Evolutionary conservation across 176 grass and related monocot genomes (phyloP).

Genomic region (Elaeis guineensis): DNA sequence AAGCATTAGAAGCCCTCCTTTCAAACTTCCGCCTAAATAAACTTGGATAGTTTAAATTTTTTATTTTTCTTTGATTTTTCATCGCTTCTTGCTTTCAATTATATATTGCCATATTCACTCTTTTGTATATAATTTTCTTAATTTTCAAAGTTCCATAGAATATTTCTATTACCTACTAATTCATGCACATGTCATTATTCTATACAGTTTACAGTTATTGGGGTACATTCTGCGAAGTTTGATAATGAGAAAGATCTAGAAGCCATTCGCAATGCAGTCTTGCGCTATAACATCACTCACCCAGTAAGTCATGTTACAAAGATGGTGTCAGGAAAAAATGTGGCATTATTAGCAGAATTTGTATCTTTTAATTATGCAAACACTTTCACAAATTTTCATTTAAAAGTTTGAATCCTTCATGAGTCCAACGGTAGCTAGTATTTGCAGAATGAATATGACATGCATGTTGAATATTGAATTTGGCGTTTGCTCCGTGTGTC

Average conservation of each 20-base stretch:
- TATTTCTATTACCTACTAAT: conserved; percentile 10
- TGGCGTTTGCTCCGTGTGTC: no score
- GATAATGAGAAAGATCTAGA: conserved; percentile 97
- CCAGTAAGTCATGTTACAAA: conserved; percentile 45
- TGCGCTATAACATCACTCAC: conserved; percentile 74
- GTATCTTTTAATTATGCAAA: no score
- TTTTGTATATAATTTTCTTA: conserved; percentile 7
- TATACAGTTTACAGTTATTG: conserved; percentile 88
- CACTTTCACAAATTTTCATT: no score
- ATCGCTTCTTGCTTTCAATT: neutral
- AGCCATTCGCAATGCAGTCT: conserved; percentile 84
- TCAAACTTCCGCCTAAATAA: no score
- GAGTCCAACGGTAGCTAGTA: no score
- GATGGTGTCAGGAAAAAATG: neutral
- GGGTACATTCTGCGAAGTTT: conserved; percentile 98
- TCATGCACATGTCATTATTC: conserved; percentile 7
- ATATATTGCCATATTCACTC: neutral
- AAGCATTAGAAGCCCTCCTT: no score
- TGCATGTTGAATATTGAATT: no score
- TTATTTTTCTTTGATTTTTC: neutral
- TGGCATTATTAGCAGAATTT: neutral
- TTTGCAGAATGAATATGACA: no score
- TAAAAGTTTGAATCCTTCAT: no score
- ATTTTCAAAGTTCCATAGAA: neutral
- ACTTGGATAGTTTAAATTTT: no score